Evolutionary conservation across 75 land plant species (phyloP).

Genomic region (Larix kaempferi): DNA sequence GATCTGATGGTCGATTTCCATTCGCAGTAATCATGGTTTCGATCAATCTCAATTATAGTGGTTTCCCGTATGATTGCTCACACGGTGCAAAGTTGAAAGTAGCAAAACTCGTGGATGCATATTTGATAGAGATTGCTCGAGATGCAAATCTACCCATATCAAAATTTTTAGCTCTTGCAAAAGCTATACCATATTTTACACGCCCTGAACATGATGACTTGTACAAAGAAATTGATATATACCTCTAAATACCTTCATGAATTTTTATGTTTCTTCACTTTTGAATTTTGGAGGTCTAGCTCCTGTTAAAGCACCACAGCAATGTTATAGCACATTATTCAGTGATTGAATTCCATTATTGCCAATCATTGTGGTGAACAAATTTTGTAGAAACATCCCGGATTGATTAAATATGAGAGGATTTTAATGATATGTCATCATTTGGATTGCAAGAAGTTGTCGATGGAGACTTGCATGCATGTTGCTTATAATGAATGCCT

Average conservation of each 20-base stretch:
- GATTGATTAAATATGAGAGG: slow-evolving; percentile 65
- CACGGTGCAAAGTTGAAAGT: slow-evolving; percentile 69
- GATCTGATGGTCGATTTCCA: too few relatives aligned
- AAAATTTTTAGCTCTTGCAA: slow-evolving; percentile 60
- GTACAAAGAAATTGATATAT: slow-evolving; percentile 72
- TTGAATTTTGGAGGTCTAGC: background rate
- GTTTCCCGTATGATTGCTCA: too few relatives aligned
- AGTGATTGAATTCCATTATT: background rate
- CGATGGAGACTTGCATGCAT: slow-evolving; percentile 76
- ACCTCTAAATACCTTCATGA: slow-evolving; percentile 50
- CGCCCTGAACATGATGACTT: slow-evolving; percentile 70
- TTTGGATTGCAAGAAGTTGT: slow-evolving; percentile 84
- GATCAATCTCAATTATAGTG: too few relatives aligned
- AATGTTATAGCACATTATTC: background rate
- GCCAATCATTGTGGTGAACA: too few relatives aligned
- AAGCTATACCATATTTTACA: slow-evolving; percentile 62
- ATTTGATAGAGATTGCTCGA: slow-evolving; percentile 64
- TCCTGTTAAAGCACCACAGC: background rate
- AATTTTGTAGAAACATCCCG: slow-evolving; percentile 70
- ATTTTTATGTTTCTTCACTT: background rate
- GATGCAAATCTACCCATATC: slow-evolving; percentile 57
- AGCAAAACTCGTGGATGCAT: slow-evolving; percentile 72
- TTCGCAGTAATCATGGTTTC: too few relatives aligned
- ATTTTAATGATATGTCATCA: slow-evolving; percentile 68
- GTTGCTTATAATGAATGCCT: slow-evolving; percentile 82